These are phyloP conservation scores for Stephanodiscus triporus DNA, from an alignment of 108 stramenopile species.

Conservation along the genomic window DNA sequence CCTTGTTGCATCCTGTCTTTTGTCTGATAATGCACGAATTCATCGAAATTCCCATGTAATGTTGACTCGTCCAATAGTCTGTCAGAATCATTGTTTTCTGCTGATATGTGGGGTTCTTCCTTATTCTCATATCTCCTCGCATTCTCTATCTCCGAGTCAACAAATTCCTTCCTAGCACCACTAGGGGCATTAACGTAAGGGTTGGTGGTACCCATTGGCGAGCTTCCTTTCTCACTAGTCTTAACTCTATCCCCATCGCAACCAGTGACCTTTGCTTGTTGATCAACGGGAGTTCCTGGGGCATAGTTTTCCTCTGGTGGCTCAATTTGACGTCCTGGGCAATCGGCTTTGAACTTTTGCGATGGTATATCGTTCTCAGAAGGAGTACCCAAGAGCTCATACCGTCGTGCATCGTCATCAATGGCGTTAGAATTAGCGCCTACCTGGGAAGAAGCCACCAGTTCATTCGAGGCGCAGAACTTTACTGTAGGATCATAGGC, in stretches of 20 bases:
- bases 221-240: conserved; percentile 39
- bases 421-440: background rate
- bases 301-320: conserved; percentile 11
- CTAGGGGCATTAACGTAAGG: conserved; percentile 18
- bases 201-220: conserved; percentile 15
- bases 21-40: background rate
- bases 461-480: background rate
- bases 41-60: background rate
- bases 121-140: conserved; percentile 1
- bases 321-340: conserved; percentile 4
- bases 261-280: background rate
- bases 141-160: background rate
- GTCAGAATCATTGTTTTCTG: background rate
- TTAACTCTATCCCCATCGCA: background rate
- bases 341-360: conserved; percentile 1
- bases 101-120: background rate
- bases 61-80: background rate
- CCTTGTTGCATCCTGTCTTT: background rate
- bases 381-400: background rate
- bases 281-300: background rate
- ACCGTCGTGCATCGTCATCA: background rate
- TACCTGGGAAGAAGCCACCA: background rate
- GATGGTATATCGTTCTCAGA: background rate
- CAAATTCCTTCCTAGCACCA: background rate
- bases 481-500: background rate